Percentiles rank a stretch among this genome's conserved stretches.
These are phyloP conservation scores for Colletotrichum sp. DNA, from an alignment of 2,329 filamentous ascomycete species.

Conservation along the genomic window DNA sequence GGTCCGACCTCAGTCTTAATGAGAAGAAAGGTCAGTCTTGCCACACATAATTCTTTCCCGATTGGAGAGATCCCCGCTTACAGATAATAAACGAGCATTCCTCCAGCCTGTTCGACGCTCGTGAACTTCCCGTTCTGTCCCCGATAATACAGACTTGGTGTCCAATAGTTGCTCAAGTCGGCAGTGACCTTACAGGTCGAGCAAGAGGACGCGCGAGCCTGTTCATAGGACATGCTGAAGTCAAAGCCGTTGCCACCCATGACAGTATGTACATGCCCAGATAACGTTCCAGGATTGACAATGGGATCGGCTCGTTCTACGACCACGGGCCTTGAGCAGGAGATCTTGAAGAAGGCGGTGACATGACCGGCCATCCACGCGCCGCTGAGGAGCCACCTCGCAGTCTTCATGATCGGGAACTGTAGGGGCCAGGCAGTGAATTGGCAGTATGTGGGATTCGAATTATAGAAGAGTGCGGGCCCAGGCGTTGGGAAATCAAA, in stretches of 20 bases:
- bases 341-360: slow-evolving; percentile 19
- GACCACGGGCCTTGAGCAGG: slow-evolving; percentile 20
- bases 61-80: slow-evolving; percentile 26
- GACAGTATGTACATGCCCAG: slow-evolving; percentile 64
- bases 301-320: slow-evolving; percentile 63
- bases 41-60: background rate
- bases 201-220: slow-evolving; percentile 60
- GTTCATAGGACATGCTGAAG: slow-evolving; percentile 55
- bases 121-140: slow-evolving; percentile 61
- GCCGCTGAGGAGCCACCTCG: background rate
- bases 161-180: slow-evolving; percentile 74
- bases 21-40: background rate
- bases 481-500: background rate
- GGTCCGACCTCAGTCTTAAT: slow-evolving; percentile 42
- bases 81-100: slow-evolving; percentile 56
- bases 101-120: slow-evolving; percentile 45
- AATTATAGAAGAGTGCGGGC: background rate
- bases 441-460: background rate
- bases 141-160: slow-evolving; percentile 58
- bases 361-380: background rate
- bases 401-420: background rate
- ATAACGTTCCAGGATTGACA: slow-evolving; percentile 55
- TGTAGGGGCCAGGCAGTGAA: background rate
- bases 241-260: slow-evolving; percentile 67
- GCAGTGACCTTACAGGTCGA: slow-evolving; percentile 67